Evolutionary conservation across 2,329 filamentous ascomycete species (phyloP).

Genomic region (Penicillium sp.): DNA sequence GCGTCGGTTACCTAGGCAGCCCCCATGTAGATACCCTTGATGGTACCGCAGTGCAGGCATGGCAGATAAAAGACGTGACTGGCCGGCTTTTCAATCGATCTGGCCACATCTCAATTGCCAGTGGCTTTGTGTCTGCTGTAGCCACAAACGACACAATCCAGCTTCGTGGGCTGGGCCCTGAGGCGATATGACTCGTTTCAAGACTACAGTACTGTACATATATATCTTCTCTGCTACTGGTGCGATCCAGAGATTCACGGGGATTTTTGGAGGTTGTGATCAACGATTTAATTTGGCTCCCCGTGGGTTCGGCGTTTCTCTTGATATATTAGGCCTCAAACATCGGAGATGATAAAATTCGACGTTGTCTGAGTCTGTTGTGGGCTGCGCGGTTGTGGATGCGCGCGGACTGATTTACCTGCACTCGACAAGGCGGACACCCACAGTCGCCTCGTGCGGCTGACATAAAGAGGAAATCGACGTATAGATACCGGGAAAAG

Average conservation of each 20-base stretch:
- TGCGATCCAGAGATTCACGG: too few relatives aligned
- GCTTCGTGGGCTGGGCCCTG: not conserved
- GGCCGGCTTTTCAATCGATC: not conserved
- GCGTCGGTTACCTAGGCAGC: not conserved
- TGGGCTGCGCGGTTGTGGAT: not conserved
- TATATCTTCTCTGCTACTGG: not conserved
- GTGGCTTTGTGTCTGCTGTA: slow-evolving; percentile 1
- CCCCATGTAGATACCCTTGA: not conserved
- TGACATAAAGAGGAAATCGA: not conserved
- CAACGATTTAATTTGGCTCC: not conserved
- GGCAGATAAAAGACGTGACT: not conserved
- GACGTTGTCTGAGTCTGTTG: not conserved
- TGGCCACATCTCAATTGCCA: not conserved
- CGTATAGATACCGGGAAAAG: not conserved
- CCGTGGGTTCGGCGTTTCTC: too few relatives aligned
- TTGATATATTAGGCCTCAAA: too few relatives aligned
- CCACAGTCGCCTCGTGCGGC: not conserved
- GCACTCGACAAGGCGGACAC: not conserved
- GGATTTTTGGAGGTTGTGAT: not conserved
- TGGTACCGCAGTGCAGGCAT: not conserved
- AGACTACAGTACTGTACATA: too few relatives aligned
- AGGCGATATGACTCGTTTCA: not conserved
- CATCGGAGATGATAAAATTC: not conserved
- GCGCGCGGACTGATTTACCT: not conserved
- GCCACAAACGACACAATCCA: slow-evolving; percentile 2